A percentile compares a stretch with the other conserved stretches of the same genome.
These are phyloP conservation scores for Suillus discolor DNA, from an alignment of 768 basidiomycete genomes.

Conservation along the genomic window DNA sequence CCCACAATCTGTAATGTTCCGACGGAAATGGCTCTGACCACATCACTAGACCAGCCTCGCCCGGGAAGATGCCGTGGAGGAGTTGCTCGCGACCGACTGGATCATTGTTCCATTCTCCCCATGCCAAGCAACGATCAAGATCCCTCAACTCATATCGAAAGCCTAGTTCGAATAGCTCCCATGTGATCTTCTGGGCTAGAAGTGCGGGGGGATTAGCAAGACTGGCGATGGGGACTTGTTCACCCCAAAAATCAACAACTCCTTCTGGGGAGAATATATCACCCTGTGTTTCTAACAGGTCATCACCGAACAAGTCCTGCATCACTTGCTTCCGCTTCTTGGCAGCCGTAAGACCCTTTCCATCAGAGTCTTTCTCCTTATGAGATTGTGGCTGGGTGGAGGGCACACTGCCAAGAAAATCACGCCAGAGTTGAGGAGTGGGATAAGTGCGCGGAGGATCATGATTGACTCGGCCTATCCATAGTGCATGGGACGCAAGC, in stretches of 20 bases:
- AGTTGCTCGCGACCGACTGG: not conserved
- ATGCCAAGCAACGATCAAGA: slow-evolving; percentile 14
- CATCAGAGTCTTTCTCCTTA: not conserved
- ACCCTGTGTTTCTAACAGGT: not conserved
- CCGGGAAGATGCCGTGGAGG: slow-evolving; percentile 8
- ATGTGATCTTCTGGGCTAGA: slow-evolving; percentile 15
- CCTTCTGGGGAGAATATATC: not conserved
- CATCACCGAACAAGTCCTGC: slow-evolving; percentile 11
- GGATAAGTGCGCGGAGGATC: not conserved
- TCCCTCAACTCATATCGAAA: slow-evolving; percentile 23
- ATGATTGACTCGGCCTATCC: not conserved
- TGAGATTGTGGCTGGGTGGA: not conserved
- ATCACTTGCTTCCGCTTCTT: slow-evolving; percentile 1
- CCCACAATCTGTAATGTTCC: not conserved
- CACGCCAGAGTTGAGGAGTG: not conserved
- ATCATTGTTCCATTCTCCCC: not conserved
- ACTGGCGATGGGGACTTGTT: not conserved
- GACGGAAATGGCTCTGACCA: slow-evolving; percentile 2
- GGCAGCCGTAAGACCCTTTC: not conserved
- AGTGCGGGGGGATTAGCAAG: slow-evolving; percentile 4
- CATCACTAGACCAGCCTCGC: slow-evolving; percentile 6
- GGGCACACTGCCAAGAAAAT: slow-evolving; percentile 8
- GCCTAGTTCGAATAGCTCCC: slow-evolving; percentile 24
- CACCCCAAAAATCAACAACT: slow-evolving; percentile 3
- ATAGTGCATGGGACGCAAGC: not conserved